Conservation (phyloP, 176 grass and related monocot species). For the Aegilops tauschii region DNA sequence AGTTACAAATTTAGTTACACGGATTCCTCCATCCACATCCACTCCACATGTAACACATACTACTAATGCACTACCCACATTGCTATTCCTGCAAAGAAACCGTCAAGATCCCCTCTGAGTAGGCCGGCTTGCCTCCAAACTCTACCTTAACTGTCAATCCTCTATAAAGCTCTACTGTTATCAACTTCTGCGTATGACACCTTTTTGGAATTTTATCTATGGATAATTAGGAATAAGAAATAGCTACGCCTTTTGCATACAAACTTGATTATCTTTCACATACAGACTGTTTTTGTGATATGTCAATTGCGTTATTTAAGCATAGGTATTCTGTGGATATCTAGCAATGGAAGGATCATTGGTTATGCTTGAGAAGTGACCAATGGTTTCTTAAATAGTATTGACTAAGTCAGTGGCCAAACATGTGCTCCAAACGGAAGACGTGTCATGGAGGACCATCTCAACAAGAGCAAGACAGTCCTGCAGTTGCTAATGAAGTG, state of each 20-base stretch:
- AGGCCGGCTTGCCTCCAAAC: too few species aligned
- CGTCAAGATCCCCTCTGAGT: too few species aligned
- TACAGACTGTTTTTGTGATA: neutral
- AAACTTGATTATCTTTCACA: neutral
- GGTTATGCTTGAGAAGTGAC: neutral
- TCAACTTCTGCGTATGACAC: neutral
- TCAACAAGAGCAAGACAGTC: constrained; percentile 8
- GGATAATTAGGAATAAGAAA: too few species aligned
- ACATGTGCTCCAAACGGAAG: constrained; percentile 37
- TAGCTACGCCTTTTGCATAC: too few species aligned
- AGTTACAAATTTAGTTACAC: too few species aligned
- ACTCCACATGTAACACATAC: too few species aligned
- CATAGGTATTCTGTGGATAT: neutral
- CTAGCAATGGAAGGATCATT: neutral
- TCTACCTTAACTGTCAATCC: too few species aligned
- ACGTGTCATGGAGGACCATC: constrained; percentile 39
- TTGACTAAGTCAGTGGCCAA: constrained; percentile 14
- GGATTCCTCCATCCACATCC: too few species aligned
- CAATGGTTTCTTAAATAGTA: neutral
- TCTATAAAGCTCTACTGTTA: too few species aligned
- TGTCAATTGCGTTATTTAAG: neutral
- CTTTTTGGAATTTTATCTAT: neutral
- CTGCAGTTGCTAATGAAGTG: constrained; percentile 26
- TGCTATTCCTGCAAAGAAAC: too few species aligned
- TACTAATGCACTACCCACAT: too few species aligned